A percentile compares a stretch with the other conserved stretches of the same genome.
These are phyloP conservation scores for Alternaria brassicae DNA, from an alignment of 2,329 filamentous ascomycete genomes.

Conservation along the genomic window DNA sequence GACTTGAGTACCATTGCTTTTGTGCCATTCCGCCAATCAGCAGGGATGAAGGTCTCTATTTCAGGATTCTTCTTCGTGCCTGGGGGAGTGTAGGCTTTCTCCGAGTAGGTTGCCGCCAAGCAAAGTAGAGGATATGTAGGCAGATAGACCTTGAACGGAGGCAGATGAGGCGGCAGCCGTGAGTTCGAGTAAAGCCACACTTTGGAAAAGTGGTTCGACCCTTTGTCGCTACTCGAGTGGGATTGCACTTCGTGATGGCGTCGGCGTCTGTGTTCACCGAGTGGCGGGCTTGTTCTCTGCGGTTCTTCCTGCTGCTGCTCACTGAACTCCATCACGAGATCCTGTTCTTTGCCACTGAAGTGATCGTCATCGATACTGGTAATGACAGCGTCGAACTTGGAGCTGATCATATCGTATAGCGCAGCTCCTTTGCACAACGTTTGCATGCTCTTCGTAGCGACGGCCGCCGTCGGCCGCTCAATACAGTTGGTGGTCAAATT, in stretches of 20 bases:
- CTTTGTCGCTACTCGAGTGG: slow-evolving; percentile 26
- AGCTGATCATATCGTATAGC: slow-evolving; percentile 66
- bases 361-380: slow-evolving; percentile 73
- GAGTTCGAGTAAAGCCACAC: slow-evolving; percentile 82
- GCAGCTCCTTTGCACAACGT: slow-evolving; percentile 51
- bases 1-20: slow-evolving; percentile 88
- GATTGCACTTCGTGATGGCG: slow-evolving; percentile 23
- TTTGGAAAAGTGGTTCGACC: slow-evolving; percentile 67
- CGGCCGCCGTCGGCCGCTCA: slow-evolving; percentile 38
- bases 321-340: slow-evolving; percentile 51
- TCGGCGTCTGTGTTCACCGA: slow-evolving; percentile 19
- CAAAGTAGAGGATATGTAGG: slow-evolving; percentile 79
- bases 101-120: slow-evolving; percentile 79
- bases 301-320: slow-evolving; percentile 22
- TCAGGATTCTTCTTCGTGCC: slow-evolving; percentile 65
- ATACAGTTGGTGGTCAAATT: slow-evolving; percentile 40
- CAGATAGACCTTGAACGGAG: slow-evolving; percentile 74
- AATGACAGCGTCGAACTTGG: slow-evolving; percentile 71
- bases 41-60: slow-evolving; percentile 71
- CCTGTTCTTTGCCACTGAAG: slow-evolving; percentile 61
- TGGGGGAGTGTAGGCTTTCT: slow-evolving; percentile 70
- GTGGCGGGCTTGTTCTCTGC: slow-evolving; percentile 25
- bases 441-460: slow-evolving; percentile 45
- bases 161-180: slow-evolving; percentile 70
- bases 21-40: slow-evolving; percentile 75